Evolutionary conservation across 2,329 filamentous ascomycete genomes (phyloP).

Genomic region (Fusarium sp.): DNA sequence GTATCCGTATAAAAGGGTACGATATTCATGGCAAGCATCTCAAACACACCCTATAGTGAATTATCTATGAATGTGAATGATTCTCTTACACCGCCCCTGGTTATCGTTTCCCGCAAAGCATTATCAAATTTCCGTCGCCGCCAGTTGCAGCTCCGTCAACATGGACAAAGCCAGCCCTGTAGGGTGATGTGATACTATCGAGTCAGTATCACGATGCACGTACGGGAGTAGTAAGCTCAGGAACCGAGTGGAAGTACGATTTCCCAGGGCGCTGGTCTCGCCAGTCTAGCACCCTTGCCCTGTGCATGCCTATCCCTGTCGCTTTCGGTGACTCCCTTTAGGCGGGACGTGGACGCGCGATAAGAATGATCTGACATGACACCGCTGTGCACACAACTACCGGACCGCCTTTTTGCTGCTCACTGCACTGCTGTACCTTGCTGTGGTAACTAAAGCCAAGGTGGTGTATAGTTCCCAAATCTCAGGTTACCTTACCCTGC

Average conservation of each 20-base stretch:
- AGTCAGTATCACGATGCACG: constrained; percentile 18
- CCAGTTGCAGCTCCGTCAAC: constrained; percentile 5
- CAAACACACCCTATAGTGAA: constrained; percentile 4
- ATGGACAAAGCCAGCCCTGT: constrained; percentile 13
- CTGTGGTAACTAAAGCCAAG: constrained; percentile 18
- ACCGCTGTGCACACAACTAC: constrained; percentile 41
- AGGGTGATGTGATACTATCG: constrained; percentile 6
- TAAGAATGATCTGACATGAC: constrained; percentile 52
- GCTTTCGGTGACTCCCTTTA: constrained; percentile 39
- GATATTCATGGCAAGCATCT: background rate
- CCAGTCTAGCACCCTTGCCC: constrained; percentile 7
- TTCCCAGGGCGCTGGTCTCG: constrained; percentile 19
- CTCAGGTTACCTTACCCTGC: constrained; percentile 49
- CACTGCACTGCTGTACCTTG: constrained; percentile 1
- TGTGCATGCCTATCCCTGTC: constrained; percentile 23
- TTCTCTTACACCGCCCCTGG: constrained; percentile 8
- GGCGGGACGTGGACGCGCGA: constrained; percentile 28
- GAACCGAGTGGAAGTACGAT: constrained; percentile 11
- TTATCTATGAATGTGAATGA: background rate
- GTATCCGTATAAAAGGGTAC: constrained; percentile 3
- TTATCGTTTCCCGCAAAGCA: background rate
- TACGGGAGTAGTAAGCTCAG: constrained; percentile 4
- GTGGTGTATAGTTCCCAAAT: constrained; percentile 37
- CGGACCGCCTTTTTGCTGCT: constrained; percentile 35
- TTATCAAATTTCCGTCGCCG: constrained; percentile 3